Conservation (phyloP, 2,329 filamentous ascomycete genomes). For the Raffaelea ambrosiae region DNA sequence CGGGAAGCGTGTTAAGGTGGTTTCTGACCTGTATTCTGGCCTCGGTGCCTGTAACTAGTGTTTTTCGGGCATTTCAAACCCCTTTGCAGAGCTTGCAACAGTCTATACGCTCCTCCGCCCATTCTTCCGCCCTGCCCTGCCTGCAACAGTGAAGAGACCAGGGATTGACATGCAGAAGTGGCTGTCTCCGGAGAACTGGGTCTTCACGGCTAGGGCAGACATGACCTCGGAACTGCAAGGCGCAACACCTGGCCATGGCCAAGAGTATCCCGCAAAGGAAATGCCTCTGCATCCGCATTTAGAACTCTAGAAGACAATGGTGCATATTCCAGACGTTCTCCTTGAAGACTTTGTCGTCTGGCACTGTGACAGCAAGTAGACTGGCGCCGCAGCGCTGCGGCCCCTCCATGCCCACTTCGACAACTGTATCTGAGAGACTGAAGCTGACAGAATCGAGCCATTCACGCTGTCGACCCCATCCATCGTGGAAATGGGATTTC, state of each 20-base stretch:
- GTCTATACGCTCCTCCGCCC: conserved; percentile 76
- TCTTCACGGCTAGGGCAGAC: conserved; percentile 14
- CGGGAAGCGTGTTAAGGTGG: conserved; percentile 56
- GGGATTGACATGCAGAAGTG: conserved; percentile 22
- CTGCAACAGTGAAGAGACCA: not conserved
- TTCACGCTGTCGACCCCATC: conserved; percentile 76
- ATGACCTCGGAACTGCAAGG: conserved; percentile 48
- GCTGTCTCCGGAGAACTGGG: conserved; percentile 33
- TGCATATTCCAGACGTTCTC: conserved; percentile 58
- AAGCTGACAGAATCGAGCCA: too few species aligned
- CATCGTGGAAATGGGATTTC: conserved; percentile 67
- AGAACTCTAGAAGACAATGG: conserved; percentile 58
- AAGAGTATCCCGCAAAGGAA: conserved; percentile 51
- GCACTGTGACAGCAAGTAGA: conserved; percentile 64
- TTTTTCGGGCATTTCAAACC: conserved; percentile 89
- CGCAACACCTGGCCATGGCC: conserved; percentile 57
- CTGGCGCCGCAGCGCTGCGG: too few species aligned
- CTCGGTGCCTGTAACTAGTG: conserved; percentile 72
- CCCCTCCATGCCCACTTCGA: too few species aligned
- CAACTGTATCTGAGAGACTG: too few species aligned
- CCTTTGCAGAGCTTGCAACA: conserved; percentile 64
- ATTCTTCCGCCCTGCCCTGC: conserved; percentile 50
- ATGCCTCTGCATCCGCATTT: conserved; percentile 58
- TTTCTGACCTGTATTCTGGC: conserved; percentile 70
- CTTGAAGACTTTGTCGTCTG: conserved; percentile 75